Conservation (phyloP, 495 filamentous ascomycete genomes). For the Penicillium daleae region DNA sequence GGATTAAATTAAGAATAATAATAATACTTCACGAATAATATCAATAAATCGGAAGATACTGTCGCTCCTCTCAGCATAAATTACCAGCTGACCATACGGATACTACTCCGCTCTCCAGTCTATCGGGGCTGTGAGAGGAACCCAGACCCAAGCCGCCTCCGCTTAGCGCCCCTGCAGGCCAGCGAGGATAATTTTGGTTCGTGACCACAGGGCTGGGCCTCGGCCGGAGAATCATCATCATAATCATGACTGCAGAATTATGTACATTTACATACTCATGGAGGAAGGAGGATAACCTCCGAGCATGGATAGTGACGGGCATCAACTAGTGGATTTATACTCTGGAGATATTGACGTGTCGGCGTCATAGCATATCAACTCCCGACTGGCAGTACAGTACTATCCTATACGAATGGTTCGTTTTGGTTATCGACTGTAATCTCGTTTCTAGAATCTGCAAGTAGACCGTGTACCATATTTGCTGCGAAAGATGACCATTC, state of each 20-base stretch:
- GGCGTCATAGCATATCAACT: neutral
- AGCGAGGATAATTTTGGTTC: neutral
- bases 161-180: slow-evolving; percentile 6
- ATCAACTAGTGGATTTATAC: neutral
- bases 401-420: neutral
- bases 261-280: too few species aligned
- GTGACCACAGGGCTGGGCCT: neutral
- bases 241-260: neutral
- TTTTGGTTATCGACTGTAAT: too few species aligned
- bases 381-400: too few species aligned
- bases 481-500: too few species aligned
- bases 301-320: neutral
- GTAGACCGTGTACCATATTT: too few species aligned
- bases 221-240: neutral
- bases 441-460: too few species aligned
- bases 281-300: too few species aligned
- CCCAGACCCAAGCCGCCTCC: neutral
- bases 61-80: neutral
- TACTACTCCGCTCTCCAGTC: neutral
- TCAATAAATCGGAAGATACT: too few species aligned
- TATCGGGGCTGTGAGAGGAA: slow-evolving; percentile 1
- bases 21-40: too few species aligned
- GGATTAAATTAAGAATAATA: neutral
- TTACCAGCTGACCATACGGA: neutral
- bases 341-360: neutral